Evolutionary conservation across 129 eudicot species (phyloP).

Genomic region (Daucus carota): DH1_v3.0 NC_030381.2:53535501-53536000

Average conservation of each 20-base stretch:
- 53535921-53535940: background rate
- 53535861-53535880: background rate
- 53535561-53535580: constrained; percentile 90
- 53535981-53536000: background rate
- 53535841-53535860: background rate
- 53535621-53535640: constrained; percentile 86
- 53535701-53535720: constrained; percentile 35
- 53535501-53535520: background rate
- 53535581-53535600: constrained; percentile 96
- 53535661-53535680: constrained; percentile 98
- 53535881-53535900: background rate
- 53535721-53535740: constrained; percentile 26
- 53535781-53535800: background rate
- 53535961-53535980: background rate
- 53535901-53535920: background rate
- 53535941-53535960: background rate
- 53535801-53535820: background rate
- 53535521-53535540: background rate
- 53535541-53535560: background rate
- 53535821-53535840: background rate
- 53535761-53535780: background rate
- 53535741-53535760: constrained; percentile 17
- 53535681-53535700: constrained; percentile 98
- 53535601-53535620: constrained; percentile 91
- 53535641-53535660: constrained; percentile 78